phyloP scores from a whole-genome alignment of 2,329 filamentous ascomycete genomes.

The Chaetothyriales sp. region DNA sequence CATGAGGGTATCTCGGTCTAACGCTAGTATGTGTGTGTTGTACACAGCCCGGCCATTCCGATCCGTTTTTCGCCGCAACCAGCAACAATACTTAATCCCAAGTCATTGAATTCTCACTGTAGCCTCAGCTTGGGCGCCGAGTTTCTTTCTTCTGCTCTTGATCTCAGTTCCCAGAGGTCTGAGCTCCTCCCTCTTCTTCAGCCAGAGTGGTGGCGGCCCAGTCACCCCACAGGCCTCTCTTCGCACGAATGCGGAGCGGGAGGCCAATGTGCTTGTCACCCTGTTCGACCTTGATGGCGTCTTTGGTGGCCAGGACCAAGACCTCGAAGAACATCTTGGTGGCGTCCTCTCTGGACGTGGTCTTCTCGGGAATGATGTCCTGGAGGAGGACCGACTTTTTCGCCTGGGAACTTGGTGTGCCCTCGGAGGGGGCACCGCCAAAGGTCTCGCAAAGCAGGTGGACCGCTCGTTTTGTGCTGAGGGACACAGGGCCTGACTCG shows the following conservation, averaged over 20 bases:
- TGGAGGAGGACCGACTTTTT: slow-evolving; percentile 74
- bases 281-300: slow-evolving; percentile 94
- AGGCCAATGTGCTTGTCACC: slow-evolving; percentile 55
- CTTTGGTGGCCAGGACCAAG: slow-evolving; percentile 88
- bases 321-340: slow-evolving; percentile 99
- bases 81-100: background rate
- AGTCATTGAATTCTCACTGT: background rate
- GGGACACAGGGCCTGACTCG: slow-evolving; percentile 71
- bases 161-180: background rate
- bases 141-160: background rate
- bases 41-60: background rate
- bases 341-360: slow-evolving; percentile 72
- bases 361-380: slow-evolving; percentile 67
- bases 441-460: slow-evolving; percentile 85
- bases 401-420: slow-evolving; percentile 55
- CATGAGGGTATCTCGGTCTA: background rate
- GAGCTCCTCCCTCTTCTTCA: slow-evolving; percentile 5
- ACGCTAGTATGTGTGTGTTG: background rate
- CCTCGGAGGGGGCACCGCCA: slow-evolving; percentile 48
- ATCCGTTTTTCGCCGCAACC: background rate
- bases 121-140: background rate
- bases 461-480: slow-evolving; percentile 89
- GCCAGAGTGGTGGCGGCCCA: slow-evolving; percentile 59
- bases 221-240: slow-evolving; percentile 88
- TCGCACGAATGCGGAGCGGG: slow-evolving; percentile 69